phyloP scores from a whole-genome alignment of 2,329 filamentous ascomycete species.

The Aureobasidium pullulans region DNA sequence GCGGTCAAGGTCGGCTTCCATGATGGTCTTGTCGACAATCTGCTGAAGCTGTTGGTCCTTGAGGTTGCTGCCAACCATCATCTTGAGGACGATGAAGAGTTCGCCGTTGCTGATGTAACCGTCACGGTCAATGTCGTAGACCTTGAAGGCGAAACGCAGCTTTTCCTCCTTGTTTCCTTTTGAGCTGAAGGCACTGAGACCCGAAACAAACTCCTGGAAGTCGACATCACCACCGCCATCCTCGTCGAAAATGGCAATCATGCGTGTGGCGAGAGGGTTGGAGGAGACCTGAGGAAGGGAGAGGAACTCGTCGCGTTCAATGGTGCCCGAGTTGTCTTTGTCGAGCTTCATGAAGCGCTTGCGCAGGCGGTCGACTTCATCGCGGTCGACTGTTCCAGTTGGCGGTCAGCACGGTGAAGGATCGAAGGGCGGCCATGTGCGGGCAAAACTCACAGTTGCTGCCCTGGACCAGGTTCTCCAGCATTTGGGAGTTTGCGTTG shows the following conservation, averaged over 20 bases:
- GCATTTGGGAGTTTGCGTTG: slow-evolving; percentile 57
- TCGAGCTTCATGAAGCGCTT: slow-evolving; percentile 99
- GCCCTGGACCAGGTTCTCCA: slow-evolving; percentile 93
- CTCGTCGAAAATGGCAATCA: slow-evolving; percentile 99
- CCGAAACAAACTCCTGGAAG: slow-evolving; percentile 97
- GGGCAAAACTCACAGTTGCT: slow-evolving; percentile 70
- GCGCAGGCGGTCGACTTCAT: slow-evolving; percentile 89
- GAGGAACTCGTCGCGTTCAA: slow-evolving; percentile 97
- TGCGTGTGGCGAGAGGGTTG: slow-evolving; percentile 92
- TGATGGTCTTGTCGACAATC: slow-evolving; percentile 99
- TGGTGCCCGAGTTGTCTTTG: slow-evolving; percentile 97
- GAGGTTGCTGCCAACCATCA: slow-evolving; percentile 99
- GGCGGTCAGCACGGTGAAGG: slow-evolving; percentile 11
- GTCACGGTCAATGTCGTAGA: slow-evolving; percentile 98
- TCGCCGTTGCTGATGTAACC: slow-evolving; percentile 98
- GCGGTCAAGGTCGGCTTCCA: slow-evolving; percentile 93
- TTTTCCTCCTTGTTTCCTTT: slow-evolving; percentile 99
- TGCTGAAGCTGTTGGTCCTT: slow-evolving; percentile 98
- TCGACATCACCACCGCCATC: slow-evolving; percentile 96
- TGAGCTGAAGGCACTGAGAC: slow-evolving; percentile 88
- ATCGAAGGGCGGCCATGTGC: neutral
- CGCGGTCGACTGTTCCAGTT: slow-evolving; percentile 68
- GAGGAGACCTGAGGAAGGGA: slow-evolving; percentile 95
- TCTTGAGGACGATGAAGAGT: slow-evolving; percentile 98
- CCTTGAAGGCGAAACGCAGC: slow-evolving; percentile 94